A percentile compares a stretch with the other conserved stretches of the same genome.
phyloP scores from a whole-genome alignment of 345 rosid genomes.

The Theobroma cacao region DNA sequence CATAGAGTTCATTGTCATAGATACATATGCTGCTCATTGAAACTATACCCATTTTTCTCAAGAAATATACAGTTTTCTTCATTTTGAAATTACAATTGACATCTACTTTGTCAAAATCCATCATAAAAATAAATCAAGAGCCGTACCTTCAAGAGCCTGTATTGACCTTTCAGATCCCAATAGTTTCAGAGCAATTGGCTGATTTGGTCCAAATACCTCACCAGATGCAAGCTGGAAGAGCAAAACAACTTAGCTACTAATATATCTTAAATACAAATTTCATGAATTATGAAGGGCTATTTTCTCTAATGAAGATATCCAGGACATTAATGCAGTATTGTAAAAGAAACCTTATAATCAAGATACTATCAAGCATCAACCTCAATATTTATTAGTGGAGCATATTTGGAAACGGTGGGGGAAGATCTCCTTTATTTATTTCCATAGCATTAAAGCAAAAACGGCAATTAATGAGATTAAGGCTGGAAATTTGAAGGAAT shows the following conservation, averaged over 20 bases:
- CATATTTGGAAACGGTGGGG: neutral
- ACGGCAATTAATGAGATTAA: neutral
- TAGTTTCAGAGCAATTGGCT: conserved; percentile 84
- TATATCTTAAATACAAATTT: neutral
- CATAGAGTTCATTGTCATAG: neutral
- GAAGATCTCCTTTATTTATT: neutral
- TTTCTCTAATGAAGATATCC: neutral
- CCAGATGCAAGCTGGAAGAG: conserved; percentile 85
- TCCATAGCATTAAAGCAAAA: neutral
- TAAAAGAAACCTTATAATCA: neutral
- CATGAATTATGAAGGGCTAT: neutral
- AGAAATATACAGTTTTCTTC: neutral
- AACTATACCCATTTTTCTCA: neutral
- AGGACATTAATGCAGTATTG: neutral
- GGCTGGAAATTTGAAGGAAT: too few relatives aligned
- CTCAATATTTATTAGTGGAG: neutral
- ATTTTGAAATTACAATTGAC: neutral
- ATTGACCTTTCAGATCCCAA: conserved; percentile 92
- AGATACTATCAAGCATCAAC: neutral
- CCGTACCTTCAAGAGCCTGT: conserved; percentile 91
- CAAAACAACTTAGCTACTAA: conserved; percentile 15
- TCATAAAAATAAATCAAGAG: neutral
- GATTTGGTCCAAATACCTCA: conserved; percentile 85
- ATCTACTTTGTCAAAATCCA: neutral
- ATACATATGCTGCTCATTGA: neutral